Percentiles rank a stretch among this genome's conserved stretches.
Evolutionary conservation across 768 basidiomycete species (phyloP).

Genomic region (Lactarius indigo): DNA sequence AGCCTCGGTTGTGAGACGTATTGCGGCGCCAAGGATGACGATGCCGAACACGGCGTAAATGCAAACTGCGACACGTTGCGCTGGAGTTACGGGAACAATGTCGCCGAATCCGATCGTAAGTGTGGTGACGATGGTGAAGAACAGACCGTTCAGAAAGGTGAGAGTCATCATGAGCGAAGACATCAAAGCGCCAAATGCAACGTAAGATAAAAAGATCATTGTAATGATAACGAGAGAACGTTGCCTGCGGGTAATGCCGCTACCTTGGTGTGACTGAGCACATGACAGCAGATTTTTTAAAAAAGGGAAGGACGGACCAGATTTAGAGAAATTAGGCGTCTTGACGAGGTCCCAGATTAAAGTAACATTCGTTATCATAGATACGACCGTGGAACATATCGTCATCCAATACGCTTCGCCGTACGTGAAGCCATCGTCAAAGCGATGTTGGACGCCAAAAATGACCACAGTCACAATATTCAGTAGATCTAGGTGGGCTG

Average conservation of each 20-base stretch:
- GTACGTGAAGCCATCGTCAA: constrained; percentile 66
- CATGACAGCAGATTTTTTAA: constrained; percentile 4
- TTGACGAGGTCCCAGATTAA: constrained; percentile 57
- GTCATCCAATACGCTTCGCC: constrained; percentile 72
- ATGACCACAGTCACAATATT: constrained; percentile 55
- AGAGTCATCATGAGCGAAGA: constrained; percentile 52
- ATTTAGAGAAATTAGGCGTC: constrained; percentile 59
- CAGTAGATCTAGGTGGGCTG: constrained; percentile 51
- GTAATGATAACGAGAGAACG: constrained; percentile 75
- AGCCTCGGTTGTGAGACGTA: constrained; percentile 44
- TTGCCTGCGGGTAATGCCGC: constrained; percentile 78
- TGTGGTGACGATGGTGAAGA: constrained; percentile 71
- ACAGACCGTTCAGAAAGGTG: constrained; percentile 69
- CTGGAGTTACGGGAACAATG: constrained; percentile 50
- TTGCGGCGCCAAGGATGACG: constrained; percentile 46
- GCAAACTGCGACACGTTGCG: constrained; percentile 56
- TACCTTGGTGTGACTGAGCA: constrained; percentile 43
- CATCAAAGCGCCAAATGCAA: constrained; percentile 67
- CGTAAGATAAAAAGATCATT: constrained; percentile 68
- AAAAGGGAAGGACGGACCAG: constrained; percentile 42
- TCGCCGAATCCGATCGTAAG: constrained; percentile 76
- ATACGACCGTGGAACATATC: constrained; percentile 67
- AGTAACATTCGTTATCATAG: constrained; percentile 62
- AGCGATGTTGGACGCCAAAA: constrained; percentile 61
- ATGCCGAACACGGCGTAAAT: constrained; percentile 59